phyloP scores from a whole-genome alignment of 2,329 filamentous ascomycete genomes.

The Cytospora piceicola region DNA sequence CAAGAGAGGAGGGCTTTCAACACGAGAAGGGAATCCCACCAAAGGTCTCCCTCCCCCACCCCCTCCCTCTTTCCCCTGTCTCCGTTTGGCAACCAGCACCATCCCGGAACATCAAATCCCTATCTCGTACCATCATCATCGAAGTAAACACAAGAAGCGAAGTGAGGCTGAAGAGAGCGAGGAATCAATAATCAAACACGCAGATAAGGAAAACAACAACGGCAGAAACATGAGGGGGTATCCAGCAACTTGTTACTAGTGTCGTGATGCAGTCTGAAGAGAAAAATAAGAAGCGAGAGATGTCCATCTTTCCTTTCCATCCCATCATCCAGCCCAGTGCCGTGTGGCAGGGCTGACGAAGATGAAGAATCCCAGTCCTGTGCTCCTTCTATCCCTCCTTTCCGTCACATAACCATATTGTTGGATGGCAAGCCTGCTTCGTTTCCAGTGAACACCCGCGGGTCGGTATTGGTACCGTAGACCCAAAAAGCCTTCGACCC shows the following conservation, averaged over 20 bases:
- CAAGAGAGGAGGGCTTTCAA: no score
- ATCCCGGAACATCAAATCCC: neutral
- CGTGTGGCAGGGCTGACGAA: conserved; percentile 22
- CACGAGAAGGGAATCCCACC: neutral
- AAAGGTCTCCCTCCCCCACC: neutral
- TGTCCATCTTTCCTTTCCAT: neutral
- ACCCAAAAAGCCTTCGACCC: neutral
- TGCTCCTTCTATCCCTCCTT: conserved; percentile 2
- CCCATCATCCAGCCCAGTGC: conserved; percentile 15
- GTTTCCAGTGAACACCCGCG: neutral
- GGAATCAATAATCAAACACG: conserved; percentile 10
- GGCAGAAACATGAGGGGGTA: conserved; percentile 27
- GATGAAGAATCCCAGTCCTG: conserved; percentile 9
- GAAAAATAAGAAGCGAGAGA: conserved; percentile 15
- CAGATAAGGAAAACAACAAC: conserved; percentile 1
- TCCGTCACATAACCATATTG: neutral
- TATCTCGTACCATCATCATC: conserved; percentile 8
- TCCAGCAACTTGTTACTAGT: conserved; percentile 31
- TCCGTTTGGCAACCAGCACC: conserved; percentile 15
- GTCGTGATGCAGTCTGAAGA: conserved; percentile 30
- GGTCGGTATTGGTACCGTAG: neutral
- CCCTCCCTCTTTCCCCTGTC: neutral
- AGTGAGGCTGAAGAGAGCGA: conserved; percentile 6
- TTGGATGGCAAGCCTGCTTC: neutral
- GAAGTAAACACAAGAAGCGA: conserved; percentile 30